These are phyloP conservation scores for Picea abies DNA, from an alignment of 83 land plant species.

Conservation along the genomic window DNA sequence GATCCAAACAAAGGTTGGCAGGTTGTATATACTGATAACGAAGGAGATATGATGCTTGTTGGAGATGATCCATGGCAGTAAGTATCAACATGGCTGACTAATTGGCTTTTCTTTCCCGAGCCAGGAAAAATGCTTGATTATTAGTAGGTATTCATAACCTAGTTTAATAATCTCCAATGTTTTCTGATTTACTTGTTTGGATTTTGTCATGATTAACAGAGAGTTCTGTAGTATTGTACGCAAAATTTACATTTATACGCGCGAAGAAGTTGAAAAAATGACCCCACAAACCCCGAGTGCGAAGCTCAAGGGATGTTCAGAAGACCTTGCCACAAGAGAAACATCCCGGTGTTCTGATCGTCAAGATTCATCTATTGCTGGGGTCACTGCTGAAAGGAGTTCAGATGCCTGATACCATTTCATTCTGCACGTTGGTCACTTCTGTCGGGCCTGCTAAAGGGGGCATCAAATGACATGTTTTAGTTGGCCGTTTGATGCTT, in stretches of 20 bases:
- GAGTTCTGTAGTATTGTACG: slow-evolving; percentile 22
- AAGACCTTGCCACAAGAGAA: background rate
- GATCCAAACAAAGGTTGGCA: slow-evolving; percentile 42
- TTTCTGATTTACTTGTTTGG: background rate
- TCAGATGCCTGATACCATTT: background rate
- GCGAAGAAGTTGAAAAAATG: slow-evolving; percentile 20
- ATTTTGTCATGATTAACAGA: slow-evolving; percentile 11
- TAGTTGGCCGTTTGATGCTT: background rate
- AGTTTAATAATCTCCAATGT: background rate
- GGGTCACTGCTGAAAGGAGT: background rate
- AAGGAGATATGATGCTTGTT: slow-evolving; percentile 59
- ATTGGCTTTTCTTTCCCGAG: background rate
- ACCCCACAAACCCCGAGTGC: slow-evolving; percentile 4
- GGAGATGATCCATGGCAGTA: slow-evolving; percentile 72
- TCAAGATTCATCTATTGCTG: slow-evolving; percentile 15
- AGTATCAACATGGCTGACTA: background rate
- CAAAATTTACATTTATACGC: slow-evolving; percentile 16
- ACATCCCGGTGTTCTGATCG: slow-evolving; percentile 11
- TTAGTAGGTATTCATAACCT: background rate
- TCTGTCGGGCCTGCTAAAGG: background rate
- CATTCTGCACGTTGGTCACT: slow-evolving; percentile 9
- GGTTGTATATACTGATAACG: slow-evolving; percentile 54
- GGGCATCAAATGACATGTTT: slow-evolving; percentile 1
- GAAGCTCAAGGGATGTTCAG: slow-evolving; percentile 5
- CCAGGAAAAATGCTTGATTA: background rate